Evolutionary conservation across 2,329 filamentous ascomycete species (phyloP), one percentile per base, ranked within the genome.

Genomic region (Colletotrichum gloeosporioides): DNA sequence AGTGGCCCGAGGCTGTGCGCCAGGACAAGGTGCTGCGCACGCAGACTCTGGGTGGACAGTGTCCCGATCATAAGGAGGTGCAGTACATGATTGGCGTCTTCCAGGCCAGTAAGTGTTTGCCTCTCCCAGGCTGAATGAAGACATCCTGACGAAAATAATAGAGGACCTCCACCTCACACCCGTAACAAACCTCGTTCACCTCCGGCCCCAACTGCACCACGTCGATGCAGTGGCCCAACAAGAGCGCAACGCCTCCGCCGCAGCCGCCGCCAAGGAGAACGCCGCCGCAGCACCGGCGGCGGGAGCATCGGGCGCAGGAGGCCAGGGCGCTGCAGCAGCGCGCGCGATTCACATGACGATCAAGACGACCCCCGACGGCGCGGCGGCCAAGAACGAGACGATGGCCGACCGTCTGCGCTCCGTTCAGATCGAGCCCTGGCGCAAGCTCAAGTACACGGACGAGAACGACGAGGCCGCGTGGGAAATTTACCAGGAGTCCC

Each of bases 71-170:
- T 4, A 92, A 93, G 78, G 91, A 93, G 78, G 93, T 94, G 27
- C 93, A 95, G 79, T 98, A 98, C 86, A 98, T 98, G 93, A 90
- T 98, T 66, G 97, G 95, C 32, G 94, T 96, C n/a, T 98, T 99
- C 83, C 92, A 94, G 82, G 93, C 93, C 68, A 92, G 95, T 96
- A 85, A 80, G 92, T 88, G 27, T n/a, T 7, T 61, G 53, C 22
- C 44, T 44, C 25, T 22, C 22, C 27, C 69, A 29, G 25, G 31
- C n/a, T 6, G 62, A 2, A 64, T 13, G 18, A 62, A 31, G 16
- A 18, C 3, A 18, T 27, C n/a, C 70, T 76, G 29, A 76, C 73
- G 8, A 18, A 16, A 32, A 3, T 0, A 31, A 18, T 78, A 96
- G 95, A 95, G 80, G 93, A 98, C 82, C 88, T 98, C 12, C 95